Evolutionary conservation across 2,329 filamentous ascomycete species (phyloP), one percentile per base, ranked within the genome.

Genomic region (Chrysoporthe deuterocubensis): DNA sequence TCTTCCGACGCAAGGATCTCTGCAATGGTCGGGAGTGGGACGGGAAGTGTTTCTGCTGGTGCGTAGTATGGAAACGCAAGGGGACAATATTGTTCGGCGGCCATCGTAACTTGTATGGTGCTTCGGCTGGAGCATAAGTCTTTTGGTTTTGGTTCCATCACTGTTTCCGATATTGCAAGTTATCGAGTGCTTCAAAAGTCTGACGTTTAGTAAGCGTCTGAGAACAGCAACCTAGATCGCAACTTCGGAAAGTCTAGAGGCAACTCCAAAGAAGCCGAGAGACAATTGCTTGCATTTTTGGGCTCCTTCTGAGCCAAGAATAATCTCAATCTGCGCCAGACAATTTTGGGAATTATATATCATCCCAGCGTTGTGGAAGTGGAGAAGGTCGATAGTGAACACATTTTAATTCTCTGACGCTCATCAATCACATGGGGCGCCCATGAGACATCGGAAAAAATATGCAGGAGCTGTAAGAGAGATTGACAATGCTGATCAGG

Each of bases 1-100:
- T 50, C 44, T 11, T 52, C 18, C 43, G 60, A n/a, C 0, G 46
- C 46, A 9, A 62, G 32, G 60, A 62, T 62, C 46, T 62, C 60
- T 16, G 44, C 14, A 2, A 62, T 21, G 16, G 44, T 62, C 18
- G 42, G 46, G 14, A 52, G 46, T 13, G 60, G 60, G 26, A 32
- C 44, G 1, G 60, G 60, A 21, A 62, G 60, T 18, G 59, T 61
- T 21, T 44, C 59, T 16, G 44, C 43, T 26, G 21, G 32, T 18
- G 60, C 60, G 34, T 37, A 62, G 60, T 52, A 62, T 13, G 60
- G 60, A 16, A 52, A 62, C 6, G 40, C 44, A 0, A 40, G 44
- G 46, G 18, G 43, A 8, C 7, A 3, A 26, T 40, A 50, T 2
- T 37, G 43, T 48, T 50, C 32, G 13, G 43, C 11, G 44, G 18